phyloP scores from a whole-genome alignment of 2,329 filamentous ascomycete species.

The Coniochaeta sp. region DNA sequence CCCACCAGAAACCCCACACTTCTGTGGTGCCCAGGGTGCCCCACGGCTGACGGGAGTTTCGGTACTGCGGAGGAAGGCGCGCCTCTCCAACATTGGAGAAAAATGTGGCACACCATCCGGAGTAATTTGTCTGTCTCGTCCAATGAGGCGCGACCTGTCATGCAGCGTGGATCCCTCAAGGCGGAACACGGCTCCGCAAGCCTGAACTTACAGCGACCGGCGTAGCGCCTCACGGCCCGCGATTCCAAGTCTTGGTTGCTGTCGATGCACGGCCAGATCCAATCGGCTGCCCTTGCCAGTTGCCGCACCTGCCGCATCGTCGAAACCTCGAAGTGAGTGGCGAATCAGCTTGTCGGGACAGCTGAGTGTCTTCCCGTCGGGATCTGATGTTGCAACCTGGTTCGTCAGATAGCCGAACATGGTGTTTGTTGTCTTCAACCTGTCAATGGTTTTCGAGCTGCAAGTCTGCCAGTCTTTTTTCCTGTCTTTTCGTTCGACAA shows the following conservation, averaged over 20 bases:
- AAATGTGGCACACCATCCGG: slow-evolving; percentile 12
- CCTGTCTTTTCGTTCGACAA: no score
- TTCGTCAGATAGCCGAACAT: not conserved
- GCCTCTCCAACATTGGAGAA: slow-evolving; percentile 1
- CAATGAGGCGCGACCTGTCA: slow-evolving; percentile 7
- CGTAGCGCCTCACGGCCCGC: slow-evolving; percentile 19
- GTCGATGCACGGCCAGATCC: not conserved
- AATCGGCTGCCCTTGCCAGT: not conserved
- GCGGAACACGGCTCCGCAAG: slow-evolving; percentile 19
- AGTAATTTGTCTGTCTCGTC: slow-evolving; percentile 14
- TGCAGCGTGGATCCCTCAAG: slow-evolving; percentile 10
- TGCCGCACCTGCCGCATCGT: no score
- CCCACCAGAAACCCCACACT: slow-evolving; percentile 2
- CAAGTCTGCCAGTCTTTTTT: no score
- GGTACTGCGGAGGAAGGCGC: slow-evolving; percentile 7
- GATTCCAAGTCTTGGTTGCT: slow-evolving; percentile 11
- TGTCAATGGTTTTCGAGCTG: no score
- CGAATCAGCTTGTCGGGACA: not conserved
- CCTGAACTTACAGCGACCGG: slow-evolving; percentile 17
- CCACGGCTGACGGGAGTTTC: slow-evolving; percentile 9
- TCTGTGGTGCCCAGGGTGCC: not conserved
- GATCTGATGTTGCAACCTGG: slow-evolving; percentile 1
- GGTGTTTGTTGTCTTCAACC: no score
- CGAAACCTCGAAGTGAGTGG: not conserved
- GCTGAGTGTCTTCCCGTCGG: not conserved